Evolutionary conservation across 2,329 filamentous ascomycete species (phyloP).

Genomic region (Cercospora zeae-maydis): DNA sequence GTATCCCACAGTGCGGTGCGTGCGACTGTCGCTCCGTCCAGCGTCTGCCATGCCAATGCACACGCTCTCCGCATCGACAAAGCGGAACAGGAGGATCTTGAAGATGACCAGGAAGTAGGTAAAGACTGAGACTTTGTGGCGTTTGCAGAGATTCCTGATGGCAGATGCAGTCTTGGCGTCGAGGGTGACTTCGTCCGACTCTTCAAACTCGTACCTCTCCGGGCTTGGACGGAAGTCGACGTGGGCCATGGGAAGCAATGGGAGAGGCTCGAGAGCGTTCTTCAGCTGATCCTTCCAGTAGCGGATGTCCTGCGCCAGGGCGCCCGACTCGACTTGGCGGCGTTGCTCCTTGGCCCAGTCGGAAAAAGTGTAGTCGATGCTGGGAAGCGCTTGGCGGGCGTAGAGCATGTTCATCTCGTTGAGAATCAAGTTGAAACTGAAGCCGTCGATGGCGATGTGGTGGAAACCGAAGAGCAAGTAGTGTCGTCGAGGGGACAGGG

Average conservation of each 20-base stretch:
- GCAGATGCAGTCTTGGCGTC: neutral
- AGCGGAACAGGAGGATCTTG: neutral
- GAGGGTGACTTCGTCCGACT: neutral
- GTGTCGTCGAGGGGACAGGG: neutral
- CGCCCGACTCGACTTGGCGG: neutral
- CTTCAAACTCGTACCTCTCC: neutral
- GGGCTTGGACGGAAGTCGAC: conserved; percentile 15
- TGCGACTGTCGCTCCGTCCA: neutral
- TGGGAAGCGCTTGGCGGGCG: neutral
- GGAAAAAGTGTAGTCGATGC: neutral
- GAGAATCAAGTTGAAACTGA: conserved; percentile 29
- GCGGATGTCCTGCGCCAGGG: neutral
- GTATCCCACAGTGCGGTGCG: neutral
- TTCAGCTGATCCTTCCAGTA: neutral
- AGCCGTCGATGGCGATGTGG: conserved; percentile 36
- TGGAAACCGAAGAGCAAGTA: conserved; percentile 30
- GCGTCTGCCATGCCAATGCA: neutral
- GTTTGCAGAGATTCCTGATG: neutral
- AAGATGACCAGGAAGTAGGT: neutral
- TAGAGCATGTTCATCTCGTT: conserved; percentile 23
- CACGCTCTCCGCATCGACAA: neutral
- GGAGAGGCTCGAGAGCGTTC: conserved; percentile 16
- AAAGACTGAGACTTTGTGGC: neutral
- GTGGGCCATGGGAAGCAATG: conserved; percentile 27
- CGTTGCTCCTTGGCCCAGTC: neutral